These are phyloP conservation scores for Oidiodendron maius DNA, from an alignment of 495 filamentous ascomycete genomes.

Conservation along the genomic window DNA sequence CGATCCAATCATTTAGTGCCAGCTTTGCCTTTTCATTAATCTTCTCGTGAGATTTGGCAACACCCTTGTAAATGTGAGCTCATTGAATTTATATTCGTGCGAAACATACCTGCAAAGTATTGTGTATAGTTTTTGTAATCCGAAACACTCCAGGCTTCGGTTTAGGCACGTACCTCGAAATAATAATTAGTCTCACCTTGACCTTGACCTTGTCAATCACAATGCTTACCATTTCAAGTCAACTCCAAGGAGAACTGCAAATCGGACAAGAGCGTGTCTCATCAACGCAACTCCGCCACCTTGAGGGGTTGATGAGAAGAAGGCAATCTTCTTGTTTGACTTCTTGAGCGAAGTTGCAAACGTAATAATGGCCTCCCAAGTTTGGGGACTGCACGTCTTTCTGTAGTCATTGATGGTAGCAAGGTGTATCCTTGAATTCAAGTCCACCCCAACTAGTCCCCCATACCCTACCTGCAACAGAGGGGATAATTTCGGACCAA, in stretches of 20 bases:
- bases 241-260: slow-evolving; percentile 61
- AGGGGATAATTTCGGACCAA: slow-evolving; percentile 69
- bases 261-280: slow-evolving; percentile 77
- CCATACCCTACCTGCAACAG: slow-evolving; percentile 68
- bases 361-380: slow-evolving; percentile 64
- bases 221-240: slow-evolving; percentile 69
- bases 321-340: slow-evolving; percentile 66
- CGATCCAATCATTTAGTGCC: slow-evolving; percentile 64
- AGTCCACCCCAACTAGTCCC: slow-evolving; percentile 73
- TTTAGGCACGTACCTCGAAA: slow-evolving; percentile 65
- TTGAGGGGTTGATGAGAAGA: slow-evolving; percentile 82
- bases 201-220: background rate
- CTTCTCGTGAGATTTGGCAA: slow-evolving; percentile 55
- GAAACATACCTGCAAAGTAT: slow-evolving; percentile 92
- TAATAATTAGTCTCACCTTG: slow-evolving; percentile 2
- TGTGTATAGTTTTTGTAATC: slow-evolving; percentile 87
- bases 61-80: too few species aligned
- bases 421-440: slow-evolving; percentile 54
- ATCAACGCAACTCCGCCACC: slow-evolving; percentile 86
- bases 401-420: slow-evolving; percentile 57
- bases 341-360: slow-evolving; percentile 63
- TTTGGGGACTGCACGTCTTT: slow-evolving; percentile 51
- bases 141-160: slow-evolving; percentile 80
- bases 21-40: slow-evolving; percentile 55
- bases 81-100: too few species aligned